Base-by-base conservation (phyloP, 257 asterid species). In the Salvia rosmarinus region DNA sequence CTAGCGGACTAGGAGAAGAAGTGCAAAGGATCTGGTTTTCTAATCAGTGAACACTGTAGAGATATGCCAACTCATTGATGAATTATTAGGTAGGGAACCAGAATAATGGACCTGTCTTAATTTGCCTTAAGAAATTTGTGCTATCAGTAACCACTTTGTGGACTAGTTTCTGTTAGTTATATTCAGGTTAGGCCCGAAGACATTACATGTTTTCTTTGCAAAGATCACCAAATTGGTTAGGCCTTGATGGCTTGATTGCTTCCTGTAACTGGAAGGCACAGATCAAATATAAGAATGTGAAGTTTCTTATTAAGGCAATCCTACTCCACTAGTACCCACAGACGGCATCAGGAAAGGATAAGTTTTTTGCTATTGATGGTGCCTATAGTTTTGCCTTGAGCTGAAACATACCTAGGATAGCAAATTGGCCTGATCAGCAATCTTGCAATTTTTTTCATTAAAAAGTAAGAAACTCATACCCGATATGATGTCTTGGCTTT, bases 41-140 rank as follows among this genome's bases (percentile, higher is more conserved):
- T 59, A 46, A 30, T 54, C 30, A 30, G 28, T 43, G 10, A 47
- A 65, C 56, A 6, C 2, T 12, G 32, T 19, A 30, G 6, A 32
- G 50, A 49, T 71, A 44, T 20, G 39, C 75, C 39, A 19, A 13
- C n/a, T n/a, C n/a, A 34, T 10, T 57, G 69, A 30, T 62, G 20
- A 62, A 52, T 46, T 70, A 20, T 58, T 20, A 58, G 74, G 64
- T 23, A 34, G 57, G 21, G 9, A 20, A 40, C 73, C 32, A 39
- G 52, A 50, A 72, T 59, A 47, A 28, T 37, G 67, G 70, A 69
- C 57, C 35, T 50, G 34, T 63, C 42, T 71, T 76, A 55, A 67
- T 61, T 80, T 72, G 69, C 74, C 74, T 62, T 55, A 4, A 7
- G 39, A 61, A 80, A 79, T 72, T 71, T 73, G 76, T 75, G 67